A percentile compares a stretch with the other conserved stretches of the same genome.
Conservation (phyloP, 1,284 basidiomycete genomes). For the Trametes pubescens region DNA sequence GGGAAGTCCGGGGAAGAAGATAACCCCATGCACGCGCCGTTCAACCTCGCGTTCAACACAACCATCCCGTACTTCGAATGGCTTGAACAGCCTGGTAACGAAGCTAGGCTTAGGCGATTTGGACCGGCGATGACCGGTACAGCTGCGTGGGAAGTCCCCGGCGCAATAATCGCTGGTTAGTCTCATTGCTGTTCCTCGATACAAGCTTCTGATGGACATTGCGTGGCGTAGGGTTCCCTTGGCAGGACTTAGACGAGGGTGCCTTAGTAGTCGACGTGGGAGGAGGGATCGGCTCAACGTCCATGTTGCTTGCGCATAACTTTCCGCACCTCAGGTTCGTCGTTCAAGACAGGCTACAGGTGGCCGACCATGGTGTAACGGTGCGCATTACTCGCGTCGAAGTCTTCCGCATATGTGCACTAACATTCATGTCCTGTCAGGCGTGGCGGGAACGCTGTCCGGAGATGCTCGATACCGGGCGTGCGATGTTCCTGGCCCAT, state of each 20-base stretch:
- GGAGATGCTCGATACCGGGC: slow-evolving; percentile 63
- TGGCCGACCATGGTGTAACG: slow-evolving; percentile 58
- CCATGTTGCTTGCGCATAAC: slow-evolving; percentile 67
- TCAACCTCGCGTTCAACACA: slow-evolving; percentile 46
- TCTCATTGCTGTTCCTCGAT: not conserved
- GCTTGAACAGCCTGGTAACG: slow-evolving; percentile 46
- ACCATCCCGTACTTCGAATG: slow-evolving; percentile 47
- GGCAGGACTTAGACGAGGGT: slow-evolving; percentile 61
- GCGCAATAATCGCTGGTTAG: slow-evolving; percentile 50
- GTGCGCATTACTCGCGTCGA: slow-evolving; percentile 47
- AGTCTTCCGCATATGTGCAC: not conserved
- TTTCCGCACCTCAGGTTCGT: slow-evolving; percentile 65
- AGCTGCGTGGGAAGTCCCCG: slow-evolving; percentile 64
- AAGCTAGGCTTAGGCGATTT: slow-evolving; percentile 62
- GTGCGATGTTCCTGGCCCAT: slow-evolving; percentile 71
- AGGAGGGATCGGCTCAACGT: slow-evolving; percentile 78
- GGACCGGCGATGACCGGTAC: slow-evolving; percentile 77
- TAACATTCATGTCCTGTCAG: slow-evolving; percentile 23
- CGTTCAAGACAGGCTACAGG: slow-evolving; percentile 73
- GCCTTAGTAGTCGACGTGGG: slow-evolving; percentile 73
- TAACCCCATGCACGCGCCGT: slow-evolving; percentile 44
- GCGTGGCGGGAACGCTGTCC: slow-evolving; percentile 72
- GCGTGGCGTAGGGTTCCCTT: slow-evolving; percentile 46
- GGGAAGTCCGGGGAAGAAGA: not conserved
- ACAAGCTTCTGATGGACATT: slow-evolving; percentile 53